phyloP scores from a whole-genome alignment of 2,329 filamentous ascomycete species.

The Fusarium sp. region DNA sequence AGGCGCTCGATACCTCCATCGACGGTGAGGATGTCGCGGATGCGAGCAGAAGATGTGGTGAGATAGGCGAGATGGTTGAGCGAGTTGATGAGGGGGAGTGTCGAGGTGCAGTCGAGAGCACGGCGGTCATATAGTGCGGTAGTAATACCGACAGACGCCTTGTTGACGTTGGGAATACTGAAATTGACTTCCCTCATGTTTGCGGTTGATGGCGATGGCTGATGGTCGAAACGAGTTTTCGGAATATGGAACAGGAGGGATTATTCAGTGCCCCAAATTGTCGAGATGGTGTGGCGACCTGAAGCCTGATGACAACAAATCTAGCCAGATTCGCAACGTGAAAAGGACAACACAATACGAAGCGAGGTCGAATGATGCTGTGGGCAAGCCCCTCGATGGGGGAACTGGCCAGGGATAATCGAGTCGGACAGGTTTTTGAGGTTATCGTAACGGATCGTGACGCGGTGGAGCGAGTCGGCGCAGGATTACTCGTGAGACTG shows the following conservation, averaged over 20 bases:
- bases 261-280: slow-evolving; percentile 39
- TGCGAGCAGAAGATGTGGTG: slow-evolving; percentile 96
- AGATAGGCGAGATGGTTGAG: slow-evolving; percentile 98
- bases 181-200: slow-evolving; percentile 99
- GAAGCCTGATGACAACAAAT: slow-evolving; percentile 28
- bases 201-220: slow-evolving; percentile 46
- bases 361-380: slow-evolving; percentile 20
- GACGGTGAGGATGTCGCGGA: slow-evolving; percentile 96
- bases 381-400: slow-evolving; percentile 41
- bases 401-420: slow-evolving; percentile 33
- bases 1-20: slow-evolving; percentile 97
- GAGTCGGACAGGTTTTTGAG: slow-evolving; percentile 37
- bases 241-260: slow-evolving; percentile 30
- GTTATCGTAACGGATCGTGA: slow-evolving; percentile 41
- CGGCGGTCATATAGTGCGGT: slow-evolving; percentile 97
- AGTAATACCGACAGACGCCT: slow-evolving; percentile 98
- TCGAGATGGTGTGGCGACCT: slow-evolving; percentile 38
- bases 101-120: slow-evolving; percentile 97
- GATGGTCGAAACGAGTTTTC: slow-evolving; percentile 21
- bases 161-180: slow-evolving; percentile 99
- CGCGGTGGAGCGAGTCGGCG: slow-evolving; percentile 39
- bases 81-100: slow-evolving; percentile 96
- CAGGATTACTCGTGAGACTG: slow-evolving; percentile 33
- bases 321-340: slow-evolving; percentile 29
- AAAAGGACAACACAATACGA: slow-evolving; percentile 6